Evolutionary conservation across 2,329 filamentous ascomycete genomes (phyloP), one percentile per base, ranked within the genome.

Genomic region (Penicillium sp.): DNA sequence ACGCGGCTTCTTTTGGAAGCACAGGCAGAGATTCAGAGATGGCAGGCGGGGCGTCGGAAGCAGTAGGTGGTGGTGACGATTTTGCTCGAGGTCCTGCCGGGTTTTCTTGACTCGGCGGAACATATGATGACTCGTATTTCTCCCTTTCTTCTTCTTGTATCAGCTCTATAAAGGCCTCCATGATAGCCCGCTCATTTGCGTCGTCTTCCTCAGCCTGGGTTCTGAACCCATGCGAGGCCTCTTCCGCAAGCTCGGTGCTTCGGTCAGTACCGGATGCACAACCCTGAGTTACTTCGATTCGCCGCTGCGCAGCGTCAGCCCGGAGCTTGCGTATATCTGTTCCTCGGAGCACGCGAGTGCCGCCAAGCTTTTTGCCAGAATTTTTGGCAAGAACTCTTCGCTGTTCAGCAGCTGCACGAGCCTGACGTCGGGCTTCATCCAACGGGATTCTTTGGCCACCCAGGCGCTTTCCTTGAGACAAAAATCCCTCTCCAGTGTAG

Each of bases 401-500:
- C 70, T 87, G 86, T 72, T 95, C 89, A 4, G 89, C 89, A 11
- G 89, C 86, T 13, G 81, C 84, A 49, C 90, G 84, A 31, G 91
- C 90, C 57, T 89, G 79, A 35, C 90, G 84, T 29, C 88, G 85
- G 56, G 89, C 87, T 74, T 96, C 92, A 20, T 88, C 80, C 56
- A 84, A 77, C 1, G 89, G 84, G n/a, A 90, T 80, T 40, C 76
- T 57, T 72, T 74, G 56, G 3, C 88, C 89, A 52, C 92, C 92
- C 0, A 97, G 81, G 11, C 84, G 84, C 16, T 85, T 84, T 1
- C 92, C 93, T 32, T 87, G 78, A 0, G 87, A 87, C 31, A 96
- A 77, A 74, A 97, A 97, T 0, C 89, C 89, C 73, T 96, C 92
- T 13, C 93, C 93, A 0, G 90, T 95, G 69, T 93, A 97, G 18